A percentile compares a stretch with the other conserved stretches of the same genome.
phyloP scores from a whole-genome alignment of 495 filamentous ascomycete genomes.

The Thozetella sp. region DNA sequence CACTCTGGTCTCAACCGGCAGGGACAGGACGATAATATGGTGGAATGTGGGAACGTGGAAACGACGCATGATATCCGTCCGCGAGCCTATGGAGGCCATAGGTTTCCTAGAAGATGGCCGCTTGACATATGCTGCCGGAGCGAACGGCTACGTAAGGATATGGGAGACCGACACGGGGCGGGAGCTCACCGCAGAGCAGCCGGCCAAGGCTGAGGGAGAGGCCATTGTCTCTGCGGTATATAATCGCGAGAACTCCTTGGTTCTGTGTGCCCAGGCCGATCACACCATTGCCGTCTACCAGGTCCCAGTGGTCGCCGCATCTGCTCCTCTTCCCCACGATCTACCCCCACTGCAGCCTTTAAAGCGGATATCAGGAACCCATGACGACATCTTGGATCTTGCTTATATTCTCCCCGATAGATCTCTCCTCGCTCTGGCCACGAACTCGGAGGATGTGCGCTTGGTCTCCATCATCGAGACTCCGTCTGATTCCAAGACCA shows the following conservation, averaged over 20 bases:
- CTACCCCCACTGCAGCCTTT: conserved; percentile 42
- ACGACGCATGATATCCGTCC: conserved; percentile 77
- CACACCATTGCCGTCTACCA: conserved; percentile 83
- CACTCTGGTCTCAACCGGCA: conserved; percentile 80
- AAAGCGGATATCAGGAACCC: conserved; percentile 88
- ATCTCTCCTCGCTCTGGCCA: conserved; percentile 85
- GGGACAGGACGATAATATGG: conserved; percentile 91
- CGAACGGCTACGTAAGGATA: conserved; percentile 76
- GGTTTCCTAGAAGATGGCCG: conserved; percentile 73
- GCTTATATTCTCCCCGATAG: conserved; percentile 79
- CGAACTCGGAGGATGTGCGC: conserved; percentile 91
- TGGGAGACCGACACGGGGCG: conserved; percentile 77
- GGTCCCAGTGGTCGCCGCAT: conserved; percentile 23
- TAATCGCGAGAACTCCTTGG: conserved; percentile 58
- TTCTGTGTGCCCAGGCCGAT: conserved; percentile 86
- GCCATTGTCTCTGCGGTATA: conserved; percentile 74
- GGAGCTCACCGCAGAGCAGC: conserved; percentile 77
- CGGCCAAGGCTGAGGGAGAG: conserved; percentile 69
- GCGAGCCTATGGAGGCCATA: conserved; percentile 83
- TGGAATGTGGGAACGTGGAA: conserved; percentile 91
- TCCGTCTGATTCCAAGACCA: conserved; percentile 19
- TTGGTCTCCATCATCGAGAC: conserved; percentile 64
- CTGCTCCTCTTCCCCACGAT: conserved; percentile 22
- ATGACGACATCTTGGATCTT: conserved; percentile 95
- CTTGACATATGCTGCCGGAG: conserved; percentile 82